Evolutionary conservation across 2,329 filamentous ascomycete species (phyloP).

Genomic region (Aspergillus sp.): DNA sequence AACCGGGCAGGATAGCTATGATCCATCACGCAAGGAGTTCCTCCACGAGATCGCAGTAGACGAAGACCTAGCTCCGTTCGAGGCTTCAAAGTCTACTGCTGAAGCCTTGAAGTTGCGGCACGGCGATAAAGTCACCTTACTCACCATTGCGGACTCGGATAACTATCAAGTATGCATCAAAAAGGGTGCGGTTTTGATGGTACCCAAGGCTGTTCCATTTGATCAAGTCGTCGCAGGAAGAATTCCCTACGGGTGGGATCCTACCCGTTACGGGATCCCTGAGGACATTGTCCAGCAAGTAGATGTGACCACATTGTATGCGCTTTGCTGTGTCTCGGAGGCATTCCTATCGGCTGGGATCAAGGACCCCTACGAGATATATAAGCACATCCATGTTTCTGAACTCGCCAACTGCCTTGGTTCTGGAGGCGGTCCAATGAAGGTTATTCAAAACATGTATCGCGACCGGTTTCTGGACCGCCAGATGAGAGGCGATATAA

Average conservation of each 20-base stretch:
- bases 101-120: conserved; percentile 37
- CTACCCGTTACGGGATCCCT: conserved; percentile 88
- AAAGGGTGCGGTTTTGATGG: conserved; percentile 79
- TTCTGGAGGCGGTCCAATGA: conserved; percentile 91
- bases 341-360: conserved; percentile 86
- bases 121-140: conserved; percentile 14
- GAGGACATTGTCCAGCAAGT: conserved; percentile 75
- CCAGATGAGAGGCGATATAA: conserved; percentile 62
- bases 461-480: conserved; percentile 86
- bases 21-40: conserved; percentile 66
- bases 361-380: conserved; percentile 97
- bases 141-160: conserved; percentile 80
- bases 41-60: conserved; percentile 95
- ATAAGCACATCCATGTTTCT: conserved; percentile 96
- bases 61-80: conserved; percentile 23
- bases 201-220: conserved; percentile 19
- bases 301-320: conserved; percentile 20
- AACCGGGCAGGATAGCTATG: conserved; percentile 59
- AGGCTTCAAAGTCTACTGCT: conserved; percentile 15
- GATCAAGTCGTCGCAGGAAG: conserved; percentile 17
- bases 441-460: conserved; percentile 91
- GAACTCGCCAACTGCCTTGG: conserved; percentile 96
- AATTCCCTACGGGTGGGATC: conserved; percentile 84
- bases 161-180: conserved; percentile 70
- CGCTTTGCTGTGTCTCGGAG: conserved; percentile 44